Evolutionary conservation across 495 filamentous ascomycete species (phyloP).

Genomic region (Glarea lozoyensis): DNA sequence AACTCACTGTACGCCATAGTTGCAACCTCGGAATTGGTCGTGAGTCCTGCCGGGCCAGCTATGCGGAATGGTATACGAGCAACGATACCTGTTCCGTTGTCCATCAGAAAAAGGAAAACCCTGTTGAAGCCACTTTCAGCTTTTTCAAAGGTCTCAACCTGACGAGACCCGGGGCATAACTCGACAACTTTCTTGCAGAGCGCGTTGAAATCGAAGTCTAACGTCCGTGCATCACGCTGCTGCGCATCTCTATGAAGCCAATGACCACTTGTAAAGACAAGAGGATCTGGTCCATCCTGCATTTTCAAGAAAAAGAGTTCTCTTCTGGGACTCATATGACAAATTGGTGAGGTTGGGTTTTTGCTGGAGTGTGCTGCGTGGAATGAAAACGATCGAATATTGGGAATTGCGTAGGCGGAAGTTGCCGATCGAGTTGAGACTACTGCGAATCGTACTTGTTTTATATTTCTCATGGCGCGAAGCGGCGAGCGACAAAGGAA

Average conservation of each 20-base stretch:
- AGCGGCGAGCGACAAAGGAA: too few species aligned
- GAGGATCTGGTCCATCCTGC: constrained; percentile 22
- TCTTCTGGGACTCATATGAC: too few species aligned
- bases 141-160: constrained; percentile 27
- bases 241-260: constrained; percentile 34
- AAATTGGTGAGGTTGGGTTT: too few species aligned
- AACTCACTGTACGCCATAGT: constrained; percentile 35
- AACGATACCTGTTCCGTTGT: constrained; percentile 27
- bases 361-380: too few species aligned
- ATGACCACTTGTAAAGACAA: constrained; percentile 31
- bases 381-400: too few species aligned
- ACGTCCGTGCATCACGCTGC: constrained; percentile 27
- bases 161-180: constrained; percentile 22
- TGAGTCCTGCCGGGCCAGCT: constrained; percentile 27
- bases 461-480: too few species aligned
- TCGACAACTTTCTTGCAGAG: constrained; percentile 25
- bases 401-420: too few species aligned
- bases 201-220: constrained; percentile 32
- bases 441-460: too few species aligned
- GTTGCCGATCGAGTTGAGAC: too few species aligned
- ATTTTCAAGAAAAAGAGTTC: too few species aligned
- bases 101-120: constrained; percentile 32
- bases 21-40: constrained; percentile 37
- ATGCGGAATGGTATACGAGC: constrained; percentile 29
- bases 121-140: constrained; percentile 34